These are phyloP conservation scores for Paramecium octaurelia DNA, from an alignment of 73 alveolate species.

Conservation along the genomic window DNA sequence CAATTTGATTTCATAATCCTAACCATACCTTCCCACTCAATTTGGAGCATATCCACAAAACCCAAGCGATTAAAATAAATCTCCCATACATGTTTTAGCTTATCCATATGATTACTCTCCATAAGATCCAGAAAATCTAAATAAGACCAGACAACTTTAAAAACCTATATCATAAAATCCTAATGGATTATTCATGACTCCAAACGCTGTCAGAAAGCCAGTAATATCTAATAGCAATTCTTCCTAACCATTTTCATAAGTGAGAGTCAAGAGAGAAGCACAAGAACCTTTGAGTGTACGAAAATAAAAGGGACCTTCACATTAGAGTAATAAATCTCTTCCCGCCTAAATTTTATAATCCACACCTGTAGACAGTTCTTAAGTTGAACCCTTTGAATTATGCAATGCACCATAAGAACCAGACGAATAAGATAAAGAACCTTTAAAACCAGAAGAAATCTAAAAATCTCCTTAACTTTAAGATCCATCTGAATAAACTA, in stretches of 20 bases:
- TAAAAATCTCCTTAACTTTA: background rate
- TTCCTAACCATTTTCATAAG: background rate
- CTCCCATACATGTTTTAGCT: background rate
- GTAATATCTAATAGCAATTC: background rate
- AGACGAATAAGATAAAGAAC: background rate
- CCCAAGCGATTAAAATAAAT: background rate
- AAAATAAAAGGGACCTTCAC: background rate
- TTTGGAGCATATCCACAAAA: background rate
- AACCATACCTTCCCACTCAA: background rate
- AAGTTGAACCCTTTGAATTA: background rate
- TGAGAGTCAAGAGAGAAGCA: background rate
- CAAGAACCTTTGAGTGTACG: background rate
- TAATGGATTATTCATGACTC: background rate
- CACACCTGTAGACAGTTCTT: background rate
- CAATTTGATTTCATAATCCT: background rate
- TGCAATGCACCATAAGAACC: background rate
- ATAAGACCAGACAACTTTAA: background rate
- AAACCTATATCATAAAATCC: background rate
- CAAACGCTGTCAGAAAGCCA: background rate
- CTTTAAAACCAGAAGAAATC: background rate
- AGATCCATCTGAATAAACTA: background rate
- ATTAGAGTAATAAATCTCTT: background rate
- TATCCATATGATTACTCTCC: background rate
- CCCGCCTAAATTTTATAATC: background rate
- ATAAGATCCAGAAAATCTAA: background rate